Conservation (phyloP, 495 filamentous ascomycete genomes). For the Hypomontagnella monticulosa region DNA sequence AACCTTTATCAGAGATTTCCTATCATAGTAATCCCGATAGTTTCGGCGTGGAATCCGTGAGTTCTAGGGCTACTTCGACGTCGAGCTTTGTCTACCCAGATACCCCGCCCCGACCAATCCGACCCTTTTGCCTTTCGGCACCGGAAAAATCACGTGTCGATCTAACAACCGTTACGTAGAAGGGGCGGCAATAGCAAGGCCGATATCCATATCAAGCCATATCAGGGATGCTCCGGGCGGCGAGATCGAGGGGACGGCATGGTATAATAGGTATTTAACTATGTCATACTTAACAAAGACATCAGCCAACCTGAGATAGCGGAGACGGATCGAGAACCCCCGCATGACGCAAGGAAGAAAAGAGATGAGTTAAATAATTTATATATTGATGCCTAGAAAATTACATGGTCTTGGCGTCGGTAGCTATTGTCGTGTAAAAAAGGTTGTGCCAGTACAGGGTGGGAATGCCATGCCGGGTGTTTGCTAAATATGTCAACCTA, state of each 20-base stretch:
- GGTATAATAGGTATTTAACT: conserved; percentile 64
- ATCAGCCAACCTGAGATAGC: conserved; percentile 90
- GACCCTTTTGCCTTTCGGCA: no score
- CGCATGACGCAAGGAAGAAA: conserved; percentile 64
- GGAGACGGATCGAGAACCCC: conserved; percentile 85
- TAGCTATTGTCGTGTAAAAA: conserved; percentile 32
- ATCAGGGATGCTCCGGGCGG: conserved; percentile 24
- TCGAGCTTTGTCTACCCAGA: no score
- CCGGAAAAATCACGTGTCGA: conserved; percentile 44
- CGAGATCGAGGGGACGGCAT: conserved; percentile 9
- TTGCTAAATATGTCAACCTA: conserved; percentile 33
- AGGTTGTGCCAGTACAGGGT: conserved; percentile 35
- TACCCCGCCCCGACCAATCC: no score
- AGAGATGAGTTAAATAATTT: conserved; percentile 36
- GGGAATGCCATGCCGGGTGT: conserved; percentile 41
- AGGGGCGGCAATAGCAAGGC: conserved; percentile 12
- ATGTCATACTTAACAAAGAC: conserved; percentile 92
- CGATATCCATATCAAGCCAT: conserved; percentile 21
- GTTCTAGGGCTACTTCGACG: no score
- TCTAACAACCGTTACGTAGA: conserved; percentile 7
- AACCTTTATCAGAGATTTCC: no score
- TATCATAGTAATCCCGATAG: no score
- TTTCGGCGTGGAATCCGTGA: no score
- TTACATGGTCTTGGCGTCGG: conserved; percentile 38
- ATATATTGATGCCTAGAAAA: conserved; percentile 36